Conservation (phyloP, 2,329 filamentous ascomycete genomes). For the Neonectria sp. region DNA sequence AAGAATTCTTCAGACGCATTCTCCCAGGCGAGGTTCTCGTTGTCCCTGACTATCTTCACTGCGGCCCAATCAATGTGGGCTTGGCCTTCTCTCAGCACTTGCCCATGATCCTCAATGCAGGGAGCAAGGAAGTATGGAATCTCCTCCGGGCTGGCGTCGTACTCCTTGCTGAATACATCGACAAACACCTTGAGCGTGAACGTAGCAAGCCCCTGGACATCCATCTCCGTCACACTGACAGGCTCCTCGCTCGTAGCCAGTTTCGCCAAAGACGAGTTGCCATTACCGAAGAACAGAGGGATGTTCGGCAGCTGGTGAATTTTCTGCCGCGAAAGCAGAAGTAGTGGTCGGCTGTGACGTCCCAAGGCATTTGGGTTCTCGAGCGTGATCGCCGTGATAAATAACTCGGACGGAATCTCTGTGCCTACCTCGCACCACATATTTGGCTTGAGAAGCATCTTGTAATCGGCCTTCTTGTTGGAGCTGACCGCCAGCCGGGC, state of each 20-base stretch:
- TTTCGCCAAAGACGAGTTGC: conserved; percentile 71
- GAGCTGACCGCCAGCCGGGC: conserved; percentile 85
- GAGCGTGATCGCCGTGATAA: conserved; percentile 74
- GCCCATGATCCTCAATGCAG: conserved; percentile 44
- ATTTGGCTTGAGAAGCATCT: conserved; percentile 83
- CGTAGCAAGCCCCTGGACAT: conserved; percentile 70
- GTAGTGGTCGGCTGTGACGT: conserved; percentile 73
- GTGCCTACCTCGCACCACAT: conserved; percentile 73
- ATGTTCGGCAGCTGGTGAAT: conserved; percentile 79
- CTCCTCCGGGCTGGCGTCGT: conserved; percentile 72
- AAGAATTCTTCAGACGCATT: conserved; percentile 65
- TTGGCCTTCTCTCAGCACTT: conserved; percentile 4
- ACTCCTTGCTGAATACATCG: conserved; percentile 92
- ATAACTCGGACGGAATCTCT: conserved; percentile 67
- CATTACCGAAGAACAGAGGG: conserved; percentile 79
- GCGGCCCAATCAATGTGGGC: conserved; percentile 73
- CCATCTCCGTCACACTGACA: conserved; percentile 59
- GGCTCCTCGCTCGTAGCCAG: conserved; percentile 60
- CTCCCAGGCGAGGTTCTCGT: conserved; percentile 56
- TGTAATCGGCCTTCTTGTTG: conserved; percentile 81
- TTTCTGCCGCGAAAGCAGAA: conserved; percentile 77
- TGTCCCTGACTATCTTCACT: conserved; percentile 59
- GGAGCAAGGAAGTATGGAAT: conserved; percentile 91
- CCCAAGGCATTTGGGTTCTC: conserved; percentile 68
- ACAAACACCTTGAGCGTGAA: conserved; percentile 85